These are phyloP conservation scores for Metahyphopichia silvanorum DNA, from an alignment of 805 yeast genomes.

Conservation along the genomic window DNA sequence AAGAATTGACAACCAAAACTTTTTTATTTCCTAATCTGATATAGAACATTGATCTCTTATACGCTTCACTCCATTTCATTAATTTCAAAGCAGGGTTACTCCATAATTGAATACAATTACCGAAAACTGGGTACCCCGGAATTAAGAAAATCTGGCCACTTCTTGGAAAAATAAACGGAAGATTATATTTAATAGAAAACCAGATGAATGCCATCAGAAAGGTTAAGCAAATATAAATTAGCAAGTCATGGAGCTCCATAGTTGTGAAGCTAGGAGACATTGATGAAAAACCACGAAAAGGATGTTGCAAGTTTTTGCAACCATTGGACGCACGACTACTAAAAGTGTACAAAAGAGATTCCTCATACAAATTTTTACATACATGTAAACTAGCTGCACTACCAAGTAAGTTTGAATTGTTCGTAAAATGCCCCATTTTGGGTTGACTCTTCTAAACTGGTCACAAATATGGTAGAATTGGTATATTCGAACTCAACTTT, in stretches of 20 bases:
- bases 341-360: too few species aligned
- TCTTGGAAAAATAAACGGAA: too few species aligned
- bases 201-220: too few species aligned
- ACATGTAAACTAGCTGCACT: too few species aligned
- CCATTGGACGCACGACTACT: too few species aligned
- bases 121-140: slow-evolving; percentile 50
- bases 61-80: slow-evolving; percentile 39
- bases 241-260: too few species aligned
- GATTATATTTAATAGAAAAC: too few species aligned
- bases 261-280: too few species aligned
- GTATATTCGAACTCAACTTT: slow-evolving; percentile 9
- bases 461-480: slow-evolving; percentile 14
- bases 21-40: slow-evolving; percentile 55
- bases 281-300: too few species aligned
- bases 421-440: slow-evolving; percentile 13
- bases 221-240: too few species aligned
- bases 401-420: slow-evolving; percentile 16
- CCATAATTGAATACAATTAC: slow-evolving; percentile 44
- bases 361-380: too few species aligned
- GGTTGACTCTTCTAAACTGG: slow-evolving; percentile 12
- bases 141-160: slow-evolving; percentile 42
- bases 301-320: too few species aligned
- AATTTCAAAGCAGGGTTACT: slow-evolving; percentile 50
- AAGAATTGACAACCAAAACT: slow-evolving; percentile 67
- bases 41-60: slow-evolving; percentile 52